These are phyloP conservation scores for Venustampulla echinocandica DNA, from an alignment of 495 filamentous ascomycete species.

Conservation along the genomic window DNA sequence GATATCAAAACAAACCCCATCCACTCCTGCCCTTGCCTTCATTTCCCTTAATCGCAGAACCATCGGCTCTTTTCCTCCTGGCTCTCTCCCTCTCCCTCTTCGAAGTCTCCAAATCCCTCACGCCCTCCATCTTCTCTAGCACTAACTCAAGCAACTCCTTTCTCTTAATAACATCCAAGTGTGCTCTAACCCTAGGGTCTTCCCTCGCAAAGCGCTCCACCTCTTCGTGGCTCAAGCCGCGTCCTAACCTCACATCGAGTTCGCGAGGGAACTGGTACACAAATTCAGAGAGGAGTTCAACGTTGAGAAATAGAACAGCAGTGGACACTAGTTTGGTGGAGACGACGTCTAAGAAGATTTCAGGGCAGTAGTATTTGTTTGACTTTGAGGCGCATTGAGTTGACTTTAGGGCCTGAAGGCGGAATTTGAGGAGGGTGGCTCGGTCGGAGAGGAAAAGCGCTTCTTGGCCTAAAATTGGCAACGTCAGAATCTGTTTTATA, in stretches of 20 bases:
- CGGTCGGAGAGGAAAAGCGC: conserved; percentile 89
- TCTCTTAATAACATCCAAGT: conserved; percentile 81
- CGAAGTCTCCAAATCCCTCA: conserved; percentile 55
- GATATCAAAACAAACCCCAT: conserved; percentile 21
- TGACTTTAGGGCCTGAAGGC: conserved; percentile 71
- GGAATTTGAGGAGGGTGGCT: conserved; percentile 80
- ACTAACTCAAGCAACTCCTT: conserved; percentile 93
- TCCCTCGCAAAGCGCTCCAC: conserved; percentile 87
- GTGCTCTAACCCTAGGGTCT: conserved; percentile 77
- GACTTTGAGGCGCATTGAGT: conserved; percentile 65
- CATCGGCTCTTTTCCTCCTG: neutral
- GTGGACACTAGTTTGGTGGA: conserved; percentile 91
- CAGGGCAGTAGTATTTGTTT: conserved; percentile 95
- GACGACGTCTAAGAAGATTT: conserved; percentile 94
- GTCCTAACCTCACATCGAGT: conserved; percentile 77
- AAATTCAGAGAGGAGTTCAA: conserved; percentile 92
- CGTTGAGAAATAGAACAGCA: conserved; percentile 94
- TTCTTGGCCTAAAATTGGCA: conserved; percentile 57
- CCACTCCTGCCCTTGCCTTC: conserved; percentile 4
- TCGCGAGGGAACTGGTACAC: conserved; percentile 95
- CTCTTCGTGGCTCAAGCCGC: conserved; percentile 66
- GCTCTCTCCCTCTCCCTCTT: conserved; percentile 1
- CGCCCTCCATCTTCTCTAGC: conserved; percentile 83
- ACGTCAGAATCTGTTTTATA: neutral
- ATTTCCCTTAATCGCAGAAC: no score